Conservation (phyloP, 176 grass and related monocot species). For the sorghum (Sorghum bicolor) region DNA sequence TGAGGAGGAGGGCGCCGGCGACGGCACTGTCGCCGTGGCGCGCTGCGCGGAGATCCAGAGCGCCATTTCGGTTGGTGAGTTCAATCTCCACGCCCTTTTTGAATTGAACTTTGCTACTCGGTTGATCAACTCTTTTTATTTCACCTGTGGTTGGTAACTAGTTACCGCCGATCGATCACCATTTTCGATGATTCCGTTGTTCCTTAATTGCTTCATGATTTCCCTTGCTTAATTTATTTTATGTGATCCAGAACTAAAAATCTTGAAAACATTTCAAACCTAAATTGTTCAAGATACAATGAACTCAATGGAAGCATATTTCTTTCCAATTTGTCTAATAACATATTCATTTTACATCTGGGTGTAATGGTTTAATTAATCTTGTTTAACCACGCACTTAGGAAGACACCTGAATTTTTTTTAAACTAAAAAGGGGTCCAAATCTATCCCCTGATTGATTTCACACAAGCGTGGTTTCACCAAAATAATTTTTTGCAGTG, state of each 20-base stretch:
- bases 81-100: neutral
- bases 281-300: neutral
- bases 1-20: constrained; percentile 34
- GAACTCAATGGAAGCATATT: neutral
- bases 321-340: neutral
- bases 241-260: neutral
- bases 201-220: neutral
- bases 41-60: constrained; percentile 77
- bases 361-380: too few relatives aligned
- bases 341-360: too few relatives aligned
- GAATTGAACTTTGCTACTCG: neutral
- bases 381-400: neutral
- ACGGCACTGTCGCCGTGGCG: constrained; percentile 28
- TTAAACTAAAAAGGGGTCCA: neutral
- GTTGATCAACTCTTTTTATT: neutral
- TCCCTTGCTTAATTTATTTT: neutral
- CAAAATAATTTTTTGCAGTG: neutral
- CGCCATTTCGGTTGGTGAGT: constrained; percentile 72
- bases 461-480: neutral
- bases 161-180: neutral
- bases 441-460: neutral
- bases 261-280: neutral
- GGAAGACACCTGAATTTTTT: neutral
- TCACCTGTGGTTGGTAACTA: neutral
- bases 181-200: neutral